Conservation (phyloP, 169 alveolate genomes). For the Cryptosporidium ubiquitum region DNA sequence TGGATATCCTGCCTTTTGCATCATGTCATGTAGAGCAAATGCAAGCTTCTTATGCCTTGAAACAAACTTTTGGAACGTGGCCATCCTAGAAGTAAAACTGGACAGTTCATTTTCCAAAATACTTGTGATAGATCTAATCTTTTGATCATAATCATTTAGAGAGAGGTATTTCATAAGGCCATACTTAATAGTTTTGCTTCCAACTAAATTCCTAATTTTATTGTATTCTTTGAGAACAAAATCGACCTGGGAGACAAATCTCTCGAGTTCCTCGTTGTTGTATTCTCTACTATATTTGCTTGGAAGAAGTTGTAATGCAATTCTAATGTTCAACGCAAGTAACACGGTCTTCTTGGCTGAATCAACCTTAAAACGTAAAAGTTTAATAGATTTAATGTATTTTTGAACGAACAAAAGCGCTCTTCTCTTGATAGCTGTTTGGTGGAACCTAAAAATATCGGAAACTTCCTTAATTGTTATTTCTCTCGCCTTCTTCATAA, state of each 20-base stretch:
- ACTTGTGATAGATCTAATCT: conserved; percentile 16
- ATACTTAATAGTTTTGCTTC: conserved; percentile 27
- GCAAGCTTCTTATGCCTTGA: conserved; percentile 41
- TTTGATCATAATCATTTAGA: background rate
- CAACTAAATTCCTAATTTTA: background rate
- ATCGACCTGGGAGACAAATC: background rate
- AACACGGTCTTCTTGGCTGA: conserved; percentile 33
- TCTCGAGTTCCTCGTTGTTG: conserved; percentile 6
- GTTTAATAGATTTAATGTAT: conserved; percentile 3
- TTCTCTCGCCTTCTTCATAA: conserved; percentile 60
- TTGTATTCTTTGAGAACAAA: conserved; percentile 35
- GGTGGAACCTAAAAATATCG: conserved; percentile 25
- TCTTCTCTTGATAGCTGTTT: conserved; percentile 48
- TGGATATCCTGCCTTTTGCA: conserved; percentile 66
- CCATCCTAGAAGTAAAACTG: background rate
- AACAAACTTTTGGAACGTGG: conserved; percentile 52
- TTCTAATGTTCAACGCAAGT: conserved; percentile 13
- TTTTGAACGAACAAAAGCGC: conserved; percentile 63
- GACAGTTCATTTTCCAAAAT: conserved; percentile 1
- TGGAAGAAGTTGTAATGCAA: conserved; percentile 45
- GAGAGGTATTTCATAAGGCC: conserved; percentile 26
- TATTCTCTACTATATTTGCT: conserved; percentile 14
- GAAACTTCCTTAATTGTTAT: conserved; percentile 56
- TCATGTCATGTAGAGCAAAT: conserved; percentile 11
- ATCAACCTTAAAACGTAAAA: conserved; percentile 18